Evolutionary conservation across 192 early-diverging fungal species (phyloP).

Genomic region (Geranomyces michiganensis): DNA sequence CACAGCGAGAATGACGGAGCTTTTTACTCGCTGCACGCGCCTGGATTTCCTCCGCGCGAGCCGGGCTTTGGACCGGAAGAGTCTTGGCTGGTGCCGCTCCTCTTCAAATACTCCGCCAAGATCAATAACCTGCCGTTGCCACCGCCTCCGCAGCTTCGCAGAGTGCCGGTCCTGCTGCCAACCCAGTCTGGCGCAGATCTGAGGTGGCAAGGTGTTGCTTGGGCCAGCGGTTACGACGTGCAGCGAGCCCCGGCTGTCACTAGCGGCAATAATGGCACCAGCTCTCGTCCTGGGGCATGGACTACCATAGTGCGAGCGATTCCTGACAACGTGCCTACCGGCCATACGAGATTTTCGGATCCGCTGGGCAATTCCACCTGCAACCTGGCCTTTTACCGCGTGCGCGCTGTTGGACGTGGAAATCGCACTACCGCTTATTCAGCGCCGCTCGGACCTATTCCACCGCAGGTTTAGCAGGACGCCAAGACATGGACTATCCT

Average conservation of each 20-base stretch:
- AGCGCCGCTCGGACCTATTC: background rate
- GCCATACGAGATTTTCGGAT: constrained; percentile 1
- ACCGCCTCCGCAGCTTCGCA: background rate
- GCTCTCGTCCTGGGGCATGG: background rate
- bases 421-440: background rate
- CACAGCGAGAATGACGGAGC: constrained; percentile 29
- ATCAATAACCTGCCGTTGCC: background rate
- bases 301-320: background rate
- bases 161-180: background rate
- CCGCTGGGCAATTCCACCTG: background rate
- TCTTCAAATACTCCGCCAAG: constrained; percentile 6
- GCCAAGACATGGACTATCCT: too few species aligned
- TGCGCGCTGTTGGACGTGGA: background rate
- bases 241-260: background rate
- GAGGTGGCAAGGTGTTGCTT: constrained; percentile 17
- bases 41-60: constrained; percentile 29
- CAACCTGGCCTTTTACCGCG: constrained; percentile 10
- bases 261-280: background rate
- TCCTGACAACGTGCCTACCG: background rate
- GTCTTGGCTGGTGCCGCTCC: constrained; percentile 2
- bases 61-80: constrained; percentile 17
- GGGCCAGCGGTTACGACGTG: constrained; percentile 19
- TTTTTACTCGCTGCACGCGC: constrained; percentile 32
- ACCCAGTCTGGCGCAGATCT: background rate
- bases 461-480: background rate